Base-by-base conservation (phyloP, 257 asterid species). In the Paulownia fortunei region DNA sequence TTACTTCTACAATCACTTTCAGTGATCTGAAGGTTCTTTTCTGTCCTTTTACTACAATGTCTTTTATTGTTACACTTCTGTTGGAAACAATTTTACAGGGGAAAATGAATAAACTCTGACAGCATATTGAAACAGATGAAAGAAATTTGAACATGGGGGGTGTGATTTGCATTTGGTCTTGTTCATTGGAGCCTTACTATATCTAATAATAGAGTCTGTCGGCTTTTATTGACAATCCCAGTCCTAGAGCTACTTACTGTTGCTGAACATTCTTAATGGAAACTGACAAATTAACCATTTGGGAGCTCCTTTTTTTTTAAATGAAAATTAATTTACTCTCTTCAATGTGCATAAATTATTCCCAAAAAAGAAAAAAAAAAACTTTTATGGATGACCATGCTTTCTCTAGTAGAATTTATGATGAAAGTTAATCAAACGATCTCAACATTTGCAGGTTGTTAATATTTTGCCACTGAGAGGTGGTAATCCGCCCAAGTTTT, bases 1-100 rank as follows among this genome's bases (percentile, higher is more conserved):
- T 94, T 73, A 86, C 92, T 60, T 84, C 98, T 69, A 65, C 97
- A 36, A 87, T 79, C 78, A 94, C 98, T 58, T 94, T 91, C 87
- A 86, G 98, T 77, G 88, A 83, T 83, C 80, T 94, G 59, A 91
- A 89, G 98, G 98, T 94, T 77, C 66, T 79, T 56, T 65, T 68
- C 78, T 69, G 16, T 47, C 63, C 74, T 76, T 42, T 21, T 5
- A 8, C 16, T 26, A 8, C 15, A 24, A 16, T 11, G 58, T 42
- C 58, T 12, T 12, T 21, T 23, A 16, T 34, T n/a, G 21, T 42
- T 66, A 21, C 18, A 64, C 52, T 36, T 5, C 7, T 2, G 5
- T 51, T n/a, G n/a, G n/a, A 51, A 10, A 51, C n/a, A 51, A 10
- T 16, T 24, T 24, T 24, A 58, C 10, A 7, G 24, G 18, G n/a